These are phyloP conservation scores for Acanthamoeba triangularis DNA, from an alignment of 208 protist species.

Conservation along the genomic window DNA sequence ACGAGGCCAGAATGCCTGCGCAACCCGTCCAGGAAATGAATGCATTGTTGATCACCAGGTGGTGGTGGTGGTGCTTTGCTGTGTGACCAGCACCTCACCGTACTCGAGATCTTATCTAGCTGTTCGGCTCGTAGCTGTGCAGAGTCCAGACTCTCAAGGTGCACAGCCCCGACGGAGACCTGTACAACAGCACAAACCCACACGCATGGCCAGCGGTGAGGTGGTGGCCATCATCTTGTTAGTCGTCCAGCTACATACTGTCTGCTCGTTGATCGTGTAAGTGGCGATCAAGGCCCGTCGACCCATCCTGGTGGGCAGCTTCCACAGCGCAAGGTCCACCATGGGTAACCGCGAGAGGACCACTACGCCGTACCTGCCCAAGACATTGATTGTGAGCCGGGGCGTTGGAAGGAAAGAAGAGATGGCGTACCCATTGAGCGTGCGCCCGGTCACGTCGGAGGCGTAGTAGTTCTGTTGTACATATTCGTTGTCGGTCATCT, in stretches of 20 bases:
- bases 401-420: neutral
- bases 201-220: too few species aligned
- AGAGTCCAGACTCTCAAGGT: slow-evolving; percentile 68
- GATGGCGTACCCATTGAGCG: neutral
- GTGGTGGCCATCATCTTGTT: neutral
- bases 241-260: neutral
- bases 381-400: neutral
- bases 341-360: slow-evolving; percentile 43
- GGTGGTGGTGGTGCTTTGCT: too few species aligned
- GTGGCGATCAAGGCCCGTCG: neutral
- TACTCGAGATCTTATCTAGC: slow-evolving; percentile 11
- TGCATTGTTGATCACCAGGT: neutral
- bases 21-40: neutral
- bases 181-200: neutral
- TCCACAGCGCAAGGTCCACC: neutral
- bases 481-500: slow-evolving; percentile 34
- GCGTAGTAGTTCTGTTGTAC: neutral
- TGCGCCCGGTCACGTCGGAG: slow-evolving; percentile 19
- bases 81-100: neutral
- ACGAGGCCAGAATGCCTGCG: neutral
- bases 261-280: slow-evolving; percentile 20
- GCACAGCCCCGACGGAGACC: slow-evolving; percentile 27
- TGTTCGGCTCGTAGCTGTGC: neutral
- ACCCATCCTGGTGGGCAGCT: slow-evolving; percentile 32
- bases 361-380: neutral